These are phyloP conservation scores for Tricholoma sp. DNA, from an alignment of 768 basidiomycete species.

Conservation along the genomic window DNA sequence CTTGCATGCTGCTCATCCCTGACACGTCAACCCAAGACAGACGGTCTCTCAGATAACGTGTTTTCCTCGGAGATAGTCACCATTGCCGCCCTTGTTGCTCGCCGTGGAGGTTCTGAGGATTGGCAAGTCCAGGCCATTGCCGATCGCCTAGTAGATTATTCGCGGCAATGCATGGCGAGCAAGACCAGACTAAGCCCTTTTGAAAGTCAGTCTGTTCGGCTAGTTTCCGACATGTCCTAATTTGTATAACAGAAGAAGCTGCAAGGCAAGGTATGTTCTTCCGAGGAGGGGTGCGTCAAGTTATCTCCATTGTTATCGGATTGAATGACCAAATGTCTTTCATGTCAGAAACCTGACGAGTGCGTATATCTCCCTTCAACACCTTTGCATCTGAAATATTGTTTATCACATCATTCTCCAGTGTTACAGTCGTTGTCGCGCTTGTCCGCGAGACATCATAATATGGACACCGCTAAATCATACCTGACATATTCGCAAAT, in stretches of 20 bases:
- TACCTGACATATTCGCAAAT: constrained; percentile 8
- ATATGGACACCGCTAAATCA: constrained; percentile 8
- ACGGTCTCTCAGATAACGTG: constrained; percentile 55
- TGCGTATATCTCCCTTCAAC: constrained; percentile 29
- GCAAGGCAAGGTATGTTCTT: constrained; percentile 60
- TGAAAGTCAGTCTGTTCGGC: constrained; percentile 44
- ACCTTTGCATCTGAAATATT: background rate
- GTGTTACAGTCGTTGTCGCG: constrained; percentile 68
- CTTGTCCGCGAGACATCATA: constrained; percentile 61
- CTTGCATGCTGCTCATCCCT: constrained; percentile 15
- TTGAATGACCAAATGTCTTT: constrained; percentile 8
- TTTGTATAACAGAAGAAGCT: constrained; percentile 45
- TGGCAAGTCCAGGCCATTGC: constrained; percentile 66
- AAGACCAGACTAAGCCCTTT: constrained; percentile 67
- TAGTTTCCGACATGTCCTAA: background rate
- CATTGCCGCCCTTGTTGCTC: constrained; percentile 63
- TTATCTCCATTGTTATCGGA: constrained; percentile 3
- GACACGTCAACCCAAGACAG: constrained; percentile 32
- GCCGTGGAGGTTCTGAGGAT: constrained; percentile 51
- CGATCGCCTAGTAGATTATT: constrained; percentile 66
- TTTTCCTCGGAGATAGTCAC: constrained; percentile 66
- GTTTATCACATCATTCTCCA: constrained; percentile 22
- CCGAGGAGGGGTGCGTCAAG: constrained; percentile 63
- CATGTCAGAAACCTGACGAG: constrained; percentile 74
- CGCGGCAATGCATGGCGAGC: constrained; percentile 65